Conservation (phyloP, 2,329 filamentous ascomycete species). For the Pestalotiopsis sp. region DNA sequence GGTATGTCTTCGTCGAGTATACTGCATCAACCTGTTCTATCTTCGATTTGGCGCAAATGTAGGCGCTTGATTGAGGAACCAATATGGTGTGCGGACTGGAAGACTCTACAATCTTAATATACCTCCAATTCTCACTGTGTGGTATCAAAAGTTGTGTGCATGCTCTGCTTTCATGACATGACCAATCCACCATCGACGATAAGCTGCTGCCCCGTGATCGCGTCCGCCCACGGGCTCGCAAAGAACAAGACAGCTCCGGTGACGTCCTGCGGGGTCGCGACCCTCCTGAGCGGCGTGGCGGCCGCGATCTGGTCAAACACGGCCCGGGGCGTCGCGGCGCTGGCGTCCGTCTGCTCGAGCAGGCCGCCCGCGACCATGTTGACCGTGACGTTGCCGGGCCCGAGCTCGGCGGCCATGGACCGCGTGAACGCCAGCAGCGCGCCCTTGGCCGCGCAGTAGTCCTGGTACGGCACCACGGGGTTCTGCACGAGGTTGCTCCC, state of each 20-base stretch:
- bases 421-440: constrained; percentile 13
- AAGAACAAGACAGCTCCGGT: constrained; percentile 15
- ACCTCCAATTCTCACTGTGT: background rate
- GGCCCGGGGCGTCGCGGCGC: constrained; percentile 1
- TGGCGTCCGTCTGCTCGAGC: constrained; percentile 12
- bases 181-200: constrained; percentile 13
- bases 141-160: background rate
- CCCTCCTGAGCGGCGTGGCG: constrained; percentile 6
- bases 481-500: constrained; percentile 15
- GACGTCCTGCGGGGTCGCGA: constrained; percentile 8
- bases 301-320: constrained; percentile 14
- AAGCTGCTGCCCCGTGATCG: constrained; percentile 10
- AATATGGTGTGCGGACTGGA: no score
- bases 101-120: no score
- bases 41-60: no score
- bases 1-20: no score
- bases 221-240: constrained; percentile 13
- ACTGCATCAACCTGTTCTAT: no score
- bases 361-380: constrained; percentile 13
- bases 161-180: background rate
- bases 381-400: constrained; percentile 7
- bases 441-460: constrained; percentile 15
- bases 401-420: constrained; percentile 14
- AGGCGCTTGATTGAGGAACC: no score
- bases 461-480: constrained; percentile 16